phyloP scores from a whole-genome alignment of 2,329 filamentous ascomycete species.

The Ascochyta koolunga region DNA sequence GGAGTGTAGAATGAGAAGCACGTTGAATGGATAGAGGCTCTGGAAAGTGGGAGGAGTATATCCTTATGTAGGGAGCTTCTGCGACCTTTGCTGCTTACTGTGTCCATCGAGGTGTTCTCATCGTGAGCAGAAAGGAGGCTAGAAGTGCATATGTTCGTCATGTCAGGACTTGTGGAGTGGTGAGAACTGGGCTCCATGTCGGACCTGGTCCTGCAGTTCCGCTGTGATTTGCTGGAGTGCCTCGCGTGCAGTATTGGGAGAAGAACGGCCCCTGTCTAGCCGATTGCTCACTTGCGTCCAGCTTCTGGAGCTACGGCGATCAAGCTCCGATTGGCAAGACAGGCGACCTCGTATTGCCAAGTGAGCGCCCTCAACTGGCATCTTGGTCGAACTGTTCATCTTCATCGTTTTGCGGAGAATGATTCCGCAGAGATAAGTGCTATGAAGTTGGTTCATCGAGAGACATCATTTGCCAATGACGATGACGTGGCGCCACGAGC shows the following conservation, averaged over 20 bases:
- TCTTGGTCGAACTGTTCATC: not conserved
- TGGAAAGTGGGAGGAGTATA: not conserved
- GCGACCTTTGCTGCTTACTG: not conserved
- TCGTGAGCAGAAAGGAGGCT: slow-evolving; percentile 7
- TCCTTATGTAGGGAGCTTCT: slow-evolving; percentile 5
- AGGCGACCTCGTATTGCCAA: not conserved
- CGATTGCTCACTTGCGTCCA: not conserved
- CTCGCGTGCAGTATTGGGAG: not conserved
- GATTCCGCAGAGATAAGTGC: not conserved
- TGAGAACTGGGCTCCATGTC: not conserved
- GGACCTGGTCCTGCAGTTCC: not conserved
- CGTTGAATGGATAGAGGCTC: not conserved
- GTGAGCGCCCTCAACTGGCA: not conserved
- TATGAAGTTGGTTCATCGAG: not conserved
- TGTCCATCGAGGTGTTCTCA: slow-evolving; percentile 5
- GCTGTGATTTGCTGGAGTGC: not conserved
- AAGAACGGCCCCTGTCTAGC: not conserved
- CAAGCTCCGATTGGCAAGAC: slow-evolving; percentile 1
- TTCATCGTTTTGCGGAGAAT: not conserved
- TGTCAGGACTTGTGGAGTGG: not conserved
- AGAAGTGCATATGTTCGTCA: not conserved
- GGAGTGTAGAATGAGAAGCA: not conserved
- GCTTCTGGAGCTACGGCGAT: not conserved
- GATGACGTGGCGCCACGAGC: not conserved
- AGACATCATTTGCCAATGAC: not conserved